Conservation (phyloP, 768 basidiomycete species). For the Brasilioporus rufonigricans region DNA sequence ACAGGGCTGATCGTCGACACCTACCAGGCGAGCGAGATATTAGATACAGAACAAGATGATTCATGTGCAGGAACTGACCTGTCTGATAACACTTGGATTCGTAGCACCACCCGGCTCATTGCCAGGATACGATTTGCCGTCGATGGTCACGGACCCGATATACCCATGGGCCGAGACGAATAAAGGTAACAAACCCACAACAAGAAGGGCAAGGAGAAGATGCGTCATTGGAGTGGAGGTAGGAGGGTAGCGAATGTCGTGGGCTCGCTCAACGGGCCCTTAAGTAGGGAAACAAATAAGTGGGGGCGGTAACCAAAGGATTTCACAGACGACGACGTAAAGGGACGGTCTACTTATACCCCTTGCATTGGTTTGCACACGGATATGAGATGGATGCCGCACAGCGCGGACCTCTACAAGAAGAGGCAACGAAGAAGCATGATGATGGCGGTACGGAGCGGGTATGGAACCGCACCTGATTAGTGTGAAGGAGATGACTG, state of each 20-base stretch:
- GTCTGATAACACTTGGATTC: conserved; percentile 42
- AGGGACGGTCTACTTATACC: conserved; percentile 17
- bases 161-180: conserved; percentile 33
- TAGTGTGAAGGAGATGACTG: background rate
- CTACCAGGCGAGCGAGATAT: conserved; percentile 7
- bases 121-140: conserved; percentile 28
- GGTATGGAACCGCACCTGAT: background rate
- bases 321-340: background rate
- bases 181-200: conserved; percentile 14
- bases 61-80: conserved; percentile 23
- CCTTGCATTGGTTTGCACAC: conserved; percentile 5
- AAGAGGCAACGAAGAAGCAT: background rate
- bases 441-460: background rate
- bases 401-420: conserved; percentile 11
- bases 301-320: background rate
- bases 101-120: conserved; percentile 34
- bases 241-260: background rate
- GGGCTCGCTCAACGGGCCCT: conserved; percentile 23
- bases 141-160: conserved; percentile 28
- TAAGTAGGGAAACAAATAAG: conserved; percentile 10
- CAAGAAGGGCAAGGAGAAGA: conserved; percentile 9
- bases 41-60: background rate
- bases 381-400: conserved; percentile 16
- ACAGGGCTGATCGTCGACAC: conserved; percentile 43
- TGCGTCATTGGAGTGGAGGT: conserved; percentile 10